Percentiles rank a stretch among this genome's conserved stretches.
Conservation (phyloP, 106 monocot genomes). For the Dactylorhiza incarnata region DNA sequence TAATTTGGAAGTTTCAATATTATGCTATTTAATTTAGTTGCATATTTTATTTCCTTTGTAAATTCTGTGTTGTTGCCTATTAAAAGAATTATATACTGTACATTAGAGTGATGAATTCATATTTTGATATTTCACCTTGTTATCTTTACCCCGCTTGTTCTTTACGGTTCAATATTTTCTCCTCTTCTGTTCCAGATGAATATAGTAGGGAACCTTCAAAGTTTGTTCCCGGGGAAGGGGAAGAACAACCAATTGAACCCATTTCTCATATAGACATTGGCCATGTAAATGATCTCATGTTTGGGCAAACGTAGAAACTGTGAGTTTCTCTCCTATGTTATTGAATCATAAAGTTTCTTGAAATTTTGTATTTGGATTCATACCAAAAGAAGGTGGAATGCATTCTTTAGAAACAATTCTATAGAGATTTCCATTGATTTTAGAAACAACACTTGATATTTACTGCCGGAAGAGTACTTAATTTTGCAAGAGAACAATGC, state of each 20-base stretch:
- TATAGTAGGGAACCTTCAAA: constrained; percentile 34
- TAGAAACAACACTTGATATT: no score
- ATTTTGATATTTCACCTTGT: constrained; percentile 1
- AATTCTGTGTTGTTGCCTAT: no score
- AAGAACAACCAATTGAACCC: constrained; percentile 47
- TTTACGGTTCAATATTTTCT: background rate
- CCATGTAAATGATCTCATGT: constrained; percentile 47
- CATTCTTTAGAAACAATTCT: no score
- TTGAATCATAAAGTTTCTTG: background rate
- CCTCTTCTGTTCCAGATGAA: constrained; percentile 36
- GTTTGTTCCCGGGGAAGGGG: background rate
- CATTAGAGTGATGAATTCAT: no score
- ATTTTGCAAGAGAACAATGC: no score
- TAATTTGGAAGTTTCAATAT: no score
- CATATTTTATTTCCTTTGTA: no score
- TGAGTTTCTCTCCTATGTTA: background rate
- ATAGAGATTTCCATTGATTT: no score
- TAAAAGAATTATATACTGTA: no score
- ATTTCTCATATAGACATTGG: constrained; percentile 41
- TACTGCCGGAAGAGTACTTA: no score
- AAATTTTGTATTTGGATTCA: background rate
- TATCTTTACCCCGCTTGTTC: background rate
- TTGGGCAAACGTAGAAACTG: constrained; percentile 8
- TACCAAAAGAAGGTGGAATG: background rate
- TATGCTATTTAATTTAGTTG: no score